Percentiles rank a stretch among this genome's conserved stretches.
These are phyloP conservation scores for Teratosphaeria gauchensis DNA, from an alignment of 2,329 filamentous ascomycete genomes.

Conservation along the genomic window DNA sequence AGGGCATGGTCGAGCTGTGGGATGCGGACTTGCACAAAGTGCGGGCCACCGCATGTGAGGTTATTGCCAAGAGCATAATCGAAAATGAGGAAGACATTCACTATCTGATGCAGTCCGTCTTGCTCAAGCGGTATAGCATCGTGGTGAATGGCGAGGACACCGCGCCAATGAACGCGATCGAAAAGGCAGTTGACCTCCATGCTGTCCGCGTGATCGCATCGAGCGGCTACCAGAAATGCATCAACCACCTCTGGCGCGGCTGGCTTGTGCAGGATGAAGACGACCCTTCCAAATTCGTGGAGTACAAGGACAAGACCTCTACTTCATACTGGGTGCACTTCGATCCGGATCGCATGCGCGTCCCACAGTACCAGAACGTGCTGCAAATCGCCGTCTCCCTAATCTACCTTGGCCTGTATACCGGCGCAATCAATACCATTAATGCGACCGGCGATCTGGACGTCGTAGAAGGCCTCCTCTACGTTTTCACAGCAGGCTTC, in stretches of 20 bases:
- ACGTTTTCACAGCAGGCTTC: conserved; percentile 85
- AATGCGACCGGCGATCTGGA: conserved; percentile 80
- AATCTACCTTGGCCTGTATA: conserved; percentile 76
- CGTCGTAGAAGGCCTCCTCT: conserved; percentile 70
- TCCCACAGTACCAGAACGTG: conserved; percentile 84
- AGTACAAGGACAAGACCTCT: conserved; percentile 75
- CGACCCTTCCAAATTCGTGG: conserved; percentile 79
- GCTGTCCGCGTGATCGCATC: conserved; percentile 81
- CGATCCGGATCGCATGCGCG: conserved; percentile 88
- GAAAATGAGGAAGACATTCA: conserved; percentile 70
- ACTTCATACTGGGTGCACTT: conserved; percentile 71
- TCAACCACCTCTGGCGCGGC: conserved; percentile 83
- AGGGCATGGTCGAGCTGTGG: conserved; percentile 77
- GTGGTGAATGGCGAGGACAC: conserved; percentile 62
- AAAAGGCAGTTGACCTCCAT: conserved; percentile 88
- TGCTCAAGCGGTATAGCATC: conserved; percentile 84
- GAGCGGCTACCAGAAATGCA: conserved; percentile 92
- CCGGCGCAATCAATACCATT: conserved; percentile 80
- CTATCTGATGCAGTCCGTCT: conserved; percentile 69
- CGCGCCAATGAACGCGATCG: conserved; percentile 74
- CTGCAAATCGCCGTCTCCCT: conserved; percentile 79
- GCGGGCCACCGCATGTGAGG: conserved; percentile 74
- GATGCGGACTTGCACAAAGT: conserved; percentile 76
- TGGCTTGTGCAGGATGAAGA: conserved; percentile 96
- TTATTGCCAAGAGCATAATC: conserved; percentile 81